Base-by-base conservation (phyloP, 345 rosid genomes). In the Carallia brachiata region DNA sequence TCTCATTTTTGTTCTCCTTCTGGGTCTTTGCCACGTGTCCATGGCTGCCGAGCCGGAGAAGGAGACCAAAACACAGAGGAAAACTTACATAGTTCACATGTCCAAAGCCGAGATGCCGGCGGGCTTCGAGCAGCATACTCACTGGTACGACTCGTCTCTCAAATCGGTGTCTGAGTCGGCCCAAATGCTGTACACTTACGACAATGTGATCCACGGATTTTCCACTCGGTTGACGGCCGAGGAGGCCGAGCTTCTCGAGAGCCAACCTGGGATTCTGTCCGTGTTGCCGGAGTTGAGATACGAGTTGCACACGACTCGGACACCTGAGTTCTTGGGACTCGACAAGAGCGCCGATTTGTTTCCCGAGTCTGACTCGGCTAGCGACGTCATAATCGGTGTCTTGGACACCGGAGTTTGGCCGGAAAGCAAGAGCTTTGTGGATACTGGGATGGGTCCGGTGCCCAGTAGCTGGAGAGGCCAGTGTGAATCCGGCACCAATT, bases 51-150 rank as follows among this genome's bases (percentile, higher is more conserved):
- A 50, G 6, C 16, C 52, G 34, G 12, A 7, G 47, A 28, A 37
- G 31, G 9, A 31, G 60, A 39, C 50, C 50, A 12, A 44, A 44
- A 44, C 16, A 61, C 30, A 44, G 48, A 77, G 77, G 56, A 78
- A 58, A 17, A 93, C 96, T n/a, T 94, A 88, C 89, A 89, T 94
- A 58, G 92, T 94, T 48, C 97, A 94, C 87, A 87, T 88, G 90
- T 80, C 87, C n/a, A 84, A 79, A 80, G 84, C 87, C 75, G 71
- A 84, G 80, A 89, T 91, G 95, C 98, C 97, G 0, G 64, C 78
- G 23, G 71, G 32, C 44, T 91, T 84, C 73, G 52, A 86, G 44
- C 88, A 80, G 36, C 80, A 77, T 40, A 36, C 73, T 44, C 65
- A 67, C 55, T 77, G 80, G 80, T 77, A 77, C 57, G 70, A 77